Percentiles rank a stretch among this genome's conserved stretches.
These are phyloP conservation scores for Salvia hispanica DNA, from an alignment of 257 asterid genomes.

Conservation along the genomic window DNA sequence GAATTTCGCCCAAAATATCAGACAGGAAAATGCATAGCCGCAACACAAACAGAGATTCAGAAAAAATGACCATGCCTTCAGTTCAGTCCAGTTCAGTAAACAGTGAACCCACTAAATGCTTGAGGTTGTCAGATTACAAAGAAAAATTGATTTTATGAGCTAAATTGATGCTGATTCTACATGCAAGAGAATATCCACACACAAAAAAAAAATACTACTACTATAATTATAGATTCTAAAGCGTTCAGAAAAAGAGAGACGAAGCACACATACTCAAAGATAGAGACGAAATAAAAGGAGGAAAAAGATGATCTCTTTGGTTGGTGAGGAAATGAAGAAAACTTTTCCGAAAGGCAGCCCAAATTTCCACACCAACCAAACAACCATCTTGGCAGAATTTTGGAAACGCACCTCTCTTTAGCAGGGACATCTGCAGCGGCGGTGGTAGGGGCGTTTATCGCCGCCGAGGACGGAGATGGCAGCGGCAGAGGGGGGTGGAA, in stretches of 20 bases:
- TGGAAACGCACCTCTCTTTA: conserved; percentile 49
- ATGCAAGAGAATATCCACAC: not conserved
- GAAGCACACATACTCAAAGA: too few relatives aligned
- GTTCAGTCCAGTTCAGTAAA: not conserved
- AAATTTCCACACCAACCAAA: not conserved
- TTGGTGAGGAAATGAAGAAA: not conserved
- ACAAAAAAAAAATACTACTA: too few relatives aligned
- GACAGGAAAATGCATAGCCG: too few relatives aligned
- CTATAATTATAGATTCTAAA: not conserved
- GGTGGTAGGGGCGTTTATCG: conserved; percentile 11
- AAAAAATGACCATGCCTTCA: not conserved
- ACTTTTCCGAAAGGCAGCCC: not conserved
- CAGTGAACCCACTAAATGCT: conserved; percentile 7
- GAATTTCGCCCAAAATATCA: too few relatives aligned
- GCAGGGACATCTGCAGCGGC: conserved; percentile 35
- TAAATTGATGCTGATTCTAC: not conserved
- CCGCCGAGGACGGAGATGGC: conserved; percentile 23
- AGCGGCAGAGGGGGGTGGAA: conserved; percentile 36
- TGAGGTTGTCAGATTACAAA: not conserved
- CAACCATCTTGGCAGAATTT: not conserved
- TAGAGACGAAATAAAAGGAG: too few relatives aligned
- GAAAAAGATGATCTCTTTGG: not conserved
- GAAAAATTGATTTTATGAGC: not conserved
- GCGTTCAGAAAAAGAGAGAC: not conserved
- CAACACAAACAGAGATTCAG: too few relatives aligned